A percentile compares a stretch with the other conserved stretches of the same genome.
These are phyloP conservation scores for Coleophoma crateriformis DNA, from an alignment of 2,329 filamentous ascomycete genomes.

Conservation along the genomic window DNA sequence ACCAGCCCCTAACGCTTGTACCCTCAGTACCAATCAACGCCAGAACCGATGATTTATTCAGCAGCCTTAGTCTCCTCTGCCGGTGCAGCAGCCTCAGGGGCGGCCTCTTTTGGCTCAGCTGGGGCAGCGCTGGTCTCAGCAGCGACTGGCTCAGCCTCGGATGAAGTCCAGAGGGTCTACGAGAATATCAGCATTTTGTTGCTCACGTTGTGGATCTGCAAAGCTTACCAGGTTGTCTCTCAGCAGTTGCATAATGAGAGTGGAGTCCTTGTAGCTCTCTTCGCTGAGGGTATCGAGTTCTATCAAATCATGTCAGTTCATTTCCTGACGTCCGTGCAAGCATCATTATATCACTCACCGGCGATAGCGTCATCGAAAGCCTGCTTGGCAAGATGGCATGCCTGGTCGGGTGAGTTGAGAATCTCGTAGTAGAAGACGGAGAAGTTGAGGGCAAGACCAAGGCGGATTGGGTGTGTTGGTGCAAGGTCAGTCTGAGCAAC, in stretches of 20 bases:
- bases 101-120: conserved; percentile 44
- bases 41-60: conserved; percentile 24
- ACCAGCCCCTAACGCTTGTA: conserved; percentile 21
- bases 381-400: conserved; percentile 98
- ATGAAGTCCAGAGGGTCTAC: conserved; percentile 98
- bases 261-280: conserved; percentile 98
- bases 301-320: conserved; percentile 7
- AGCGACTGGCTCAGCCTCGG: conserved; percentile 81
- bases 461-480: conserved; percentile 95
- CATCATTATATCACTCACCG: conserved; percentile 38
- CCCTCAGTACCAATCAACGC: conserved; percentile 26
- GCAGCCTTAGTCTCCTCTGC: conserved; percentile 24
- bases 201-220: neutral
- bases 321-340: neutral
- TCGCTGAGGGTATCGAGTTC: conserved; percentile 95
- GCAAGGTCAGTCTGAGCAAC: conserved; percentile 97
- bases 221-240: conserved; percentile 73
- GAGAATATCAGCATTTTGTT: conserved; percentile 2
- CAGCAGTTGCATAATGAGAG: conserved; percentile 97
- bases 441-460: conserved; percentile 97
- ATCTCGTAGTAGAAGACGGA: conserved; percentile 99
- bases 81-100: conserved; percentile 48
- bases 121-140: conserved; percentile 50
- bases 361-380: conserved; percentile 98
- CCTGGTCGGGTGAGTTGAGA: conserved; percentile 93